Evolutionary conservation across 1,284 basidiomycete genomes (phyloP), one percentile per base, ranked within the genome.

Genomic region (Apiotrichum akiyoshidainum): DNA sequence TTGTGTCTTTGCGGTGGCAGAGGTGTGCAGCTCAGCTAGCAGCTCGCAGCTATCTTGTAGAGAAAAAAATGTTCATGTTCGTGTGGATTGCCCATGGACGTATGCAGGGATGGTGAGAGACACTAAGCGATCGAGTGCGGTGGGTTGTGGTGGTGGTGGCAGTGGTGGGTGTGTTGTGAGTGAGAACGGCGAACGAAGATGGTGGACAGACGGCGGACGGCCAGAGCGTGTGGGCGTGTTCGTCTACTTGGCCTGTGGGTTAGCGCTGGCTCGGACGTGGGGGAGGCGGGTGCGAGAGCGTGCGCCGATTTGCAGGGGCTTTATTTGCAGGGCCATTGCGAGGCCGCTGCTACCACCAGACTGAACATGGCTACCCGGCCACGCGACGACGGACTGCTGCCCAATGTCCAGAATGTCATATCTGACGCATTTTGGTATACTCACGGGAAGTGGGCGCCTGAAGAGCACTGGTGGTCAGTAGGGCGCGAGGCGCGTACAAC

Each of bases 401-500:
- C 26, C 7, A 4, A 31, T 31, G 26, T 31, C 26, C 26, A 31
- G 26, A 31, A 31, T 7, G 26, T 31, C 26, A 31, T 31, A 31
- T 31, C 26, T 31, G 4, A 31, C 37, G 37, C 37, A 46, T 13
- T 39, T 39, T 10, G 16, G 4, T 68, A 69, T 53, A 63, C 73
- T 64, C 52, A 81, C 80, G 59, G 48, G 48, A 40, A 79, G 74
- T 61, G 80, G 75, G 41, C 81, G 72, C 54, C 81, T 70, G 67
- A 82, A 82, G n/a, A 82, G 77, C 46, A 78, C 76, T 78, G 55
- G 8, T 19, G 6, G 46, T 60, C 44, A 65, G 58, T 21, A 16
- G 7, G 19, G 5, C 10, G 10, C 21, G n/a, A 5, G 11, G 21
- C n/a, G 26, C 26, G 7, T 2, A 14, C 14, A 10, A 62, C 60